Base-by-base conservation (phyloP, 768 basidiomycete species). In the Tylopilus rubrobrunneus region DNA sequence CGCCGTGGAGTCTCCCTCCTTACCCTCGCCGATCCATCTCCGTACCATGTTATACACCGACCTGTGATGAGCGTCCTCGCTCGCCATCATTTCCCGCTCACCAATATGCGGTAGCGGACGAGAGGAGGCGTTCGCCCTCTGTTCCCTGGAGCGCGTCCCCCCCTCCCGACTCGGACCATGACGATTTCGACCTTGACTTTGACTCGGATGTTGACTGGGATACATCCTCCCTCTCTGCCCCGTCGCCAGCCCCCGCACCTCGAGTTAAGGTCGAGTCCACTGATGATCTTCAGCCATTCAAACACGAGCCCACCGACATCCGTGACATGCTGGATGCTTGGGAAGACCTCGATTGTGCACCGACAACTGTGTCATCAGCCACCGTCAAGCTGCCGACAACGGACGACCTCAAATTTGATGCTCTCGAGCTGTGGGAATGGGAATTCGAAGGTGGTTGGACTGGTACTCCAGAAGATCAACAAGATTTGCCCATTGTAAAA, bases 251-350 rank as follows among this genome's bases (percentile, higher is more conserved):
- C 21, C 45, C 66, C 23, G 49, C 37, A 19, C 51, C 56, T 2
- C 52, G 40, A 19, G 52, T 66, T n/a, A 65, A 58, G 45, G 58
- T 68, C 11, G 57, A 64, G 54, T 53, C 53, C 12, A 34, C 44
- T 15, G 62, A 73, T 34, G 73, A 72, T 17, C 52, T 64, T 15
- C 64, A 63, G 25, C 60, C 69, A 12, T 52, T 87, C 56, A 85
- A 87, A 66, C 77, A 80, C 56, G 85, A 87, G 57, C 77, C 78
- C 2, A 72, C 71, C 19, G 85, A 88, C 58, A 78, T 86, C 5
- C 79, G 83, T 58, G 80, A 80, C 12, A 78, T 86, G 70, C 67
- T 87, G 42, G 84, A 86, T 52, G 81, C 80, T 17, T 89, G 86
- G 86, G 87, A 88, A 48, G 78, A 80, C 58, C 74, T 83, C 54